Evolutionary conservation across 208 protist species (phyloP).

Genomic region (Acanthamoeba sp.): DNA sequence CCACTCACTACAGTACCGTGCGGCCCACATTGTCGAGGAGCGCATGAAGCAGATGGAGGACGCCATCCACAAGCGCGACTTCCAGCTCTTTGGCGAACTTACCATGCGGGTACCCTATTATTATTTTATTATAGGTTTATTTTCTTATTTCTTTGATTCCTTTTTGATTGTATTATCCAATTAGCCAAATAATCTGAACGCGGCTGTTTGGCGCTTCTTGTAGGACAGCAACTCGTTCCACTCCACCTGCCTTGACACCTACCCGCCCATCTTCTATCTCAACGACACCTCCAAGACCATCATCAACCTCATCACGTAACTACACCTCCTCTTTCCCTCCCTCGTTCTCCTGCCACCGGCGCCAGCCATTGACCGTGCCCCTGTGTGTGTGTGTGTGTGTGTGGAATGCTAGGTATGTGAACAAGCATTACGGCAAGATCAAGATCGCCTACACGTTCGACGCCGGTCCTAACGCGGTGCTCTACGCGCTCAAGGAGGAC

Average conservation of each 20-base stretch:
- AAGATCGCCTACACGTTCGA: slow-evolving; percentile 99
- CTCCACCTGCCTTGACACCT: slow-evolving; percentile 97
- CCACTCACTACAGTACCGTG: slow-evolving; percentile 71
- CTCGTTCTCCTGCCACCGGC: no score
- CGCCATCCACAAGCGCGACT: slow-evolving; percentile 95
- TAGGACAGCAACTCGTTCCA: slow-evolving; percentile 98
- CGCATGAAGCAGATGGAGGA: slow-evolving; percentile 94
- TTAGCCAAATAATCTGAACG: no score
- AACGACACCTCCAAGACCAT: slow-evolving; percentile 97
- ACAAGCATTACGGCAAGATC: slow-evolving; percentile 69
- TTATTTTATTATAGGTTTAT: neutral
- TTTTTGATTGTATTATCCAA: neutral
- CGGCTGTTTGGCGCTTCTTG: slow-evolving; percentile 88
- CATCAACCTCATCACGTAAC: slow-evolving; percentile 94
- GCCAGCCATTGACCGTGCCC: no score
- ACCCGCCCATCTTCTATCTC: slow-evolving; percentile 98
- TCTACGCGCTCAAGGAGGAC: slow-evolving; percentile 95
- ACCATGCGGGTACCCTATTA: slow-evolving; percentile 88
- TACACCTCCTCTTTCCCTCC: neutral
- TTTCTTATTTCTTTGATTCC: neutral
- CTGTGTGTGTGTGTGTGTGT: neutral
- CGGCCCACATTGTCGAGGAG: slow-evolving; percentile 91
- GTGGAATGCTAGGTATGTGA: neutral
- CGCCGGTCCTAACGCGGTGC: slow-evolving; percentile 98
- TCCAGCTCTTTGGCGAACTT: slow-evolving; percentile 94